Evolutionary conservation across 768 basidiomycete genomes (phyloP).

Genomic region (Rossbeevera mucosa): DNA sequence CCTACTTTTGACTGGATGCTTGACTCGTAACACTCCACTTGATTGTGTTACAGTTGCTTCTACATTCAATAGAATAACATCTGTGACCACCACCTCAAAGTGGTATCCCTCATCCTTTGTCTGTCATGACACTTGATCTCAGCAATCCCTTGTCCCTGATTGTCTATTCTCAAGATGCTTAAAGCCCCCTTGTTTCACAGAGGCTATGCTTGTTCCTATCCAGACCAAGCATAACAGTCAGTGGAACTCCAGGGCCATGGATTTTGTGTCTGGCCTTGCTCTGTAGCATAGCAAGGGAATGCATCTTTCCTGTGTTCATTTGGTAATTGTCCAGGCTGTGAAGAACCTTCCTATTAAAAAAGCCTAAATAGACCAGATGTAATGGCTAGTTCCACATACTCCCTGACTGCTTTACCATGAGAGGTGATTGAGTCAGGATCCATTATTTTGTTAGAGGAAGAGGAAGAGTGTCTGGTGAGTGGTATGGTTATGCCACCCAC

Average conservation of each 20-base stretch:
- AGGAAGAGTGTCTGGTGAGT: neutral
- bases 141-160: too few species aligned
- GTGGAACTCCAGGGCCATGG: neutral
- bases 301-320: neutral
- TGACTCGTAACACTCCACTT: too few species aligned
- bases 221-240: too few species aligned
- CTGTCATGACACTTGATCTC: too few species aligned
- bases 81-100: too few species aligned
- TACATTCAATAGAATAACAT: too few species aligned
- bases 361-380: neutral
- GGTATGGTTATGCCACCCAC: neutral
- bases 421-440: neutral
- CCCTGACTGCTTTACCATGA: neutral
- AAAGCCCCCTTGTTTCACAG: too few species aligned
- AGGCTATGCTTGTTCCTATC: too few species aligned
- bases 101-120: too few species aligned
- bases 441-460: neutral
- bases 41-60: too few species aligned
- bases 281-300: neutral
- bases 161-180: too few species aligned
- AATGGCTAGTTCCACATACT: neutral
- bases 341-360: neutral
- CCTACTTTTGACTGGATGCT: too few species aligned
- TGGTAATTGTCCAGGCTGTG: neutral
- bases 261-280: neutral